phyloP scores from a whole-genome alignment of 805 yeast genomes.

The Starmerella apicola region DNA sequence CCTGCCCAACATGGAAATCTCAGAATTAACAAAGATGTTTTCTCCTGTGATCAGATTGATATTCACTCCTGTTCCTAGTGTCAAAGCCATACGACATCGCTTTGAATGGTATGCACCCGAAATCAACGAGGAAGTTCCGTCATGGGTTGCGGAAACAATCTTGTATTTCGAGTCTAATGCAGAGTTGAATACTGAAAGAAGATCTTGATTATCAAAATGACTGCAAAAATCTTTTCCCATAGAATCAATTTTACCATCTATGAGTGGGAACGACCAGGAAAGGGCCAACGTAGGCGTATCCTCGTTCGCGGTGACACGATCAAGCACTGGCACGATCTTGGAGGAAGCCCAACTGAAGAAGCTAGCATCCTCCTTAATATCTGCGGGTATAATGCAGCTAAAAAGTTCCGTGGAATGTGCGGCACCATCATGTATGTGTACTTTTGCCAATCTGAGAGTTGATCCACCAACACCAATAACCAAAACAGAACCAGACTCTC shows the following conservation, averaged over 20 bases:
- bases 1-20: conserved; percentile 18
- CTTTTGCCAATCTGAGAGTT: conserved; percentile 16
- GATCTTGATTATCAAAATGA: conserved; percentile 5
- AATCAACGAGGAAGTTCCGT: conserved; percentile 20
- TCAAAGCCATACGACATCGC: conserved; percentile 17
- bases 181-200: conserved; percentile 11
- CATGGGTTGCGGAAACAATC: conserved; percentile 15
- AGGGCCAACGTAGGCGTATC: conserved; percentile 6
- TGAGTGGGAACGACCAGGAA: conserved; percentile 23
- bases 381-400: conserved; percentile 7
- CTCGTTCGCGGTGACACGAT: not conserved
- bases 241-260: conserved; percentile 12
- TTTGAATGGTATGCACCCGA: conserved; percentile 14
- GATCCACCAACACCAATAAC: conserved; percentile 23
- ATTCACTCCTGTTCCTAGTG: conserved; percentile 23
- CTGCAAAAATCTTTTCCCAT: conserved; percentile 22
- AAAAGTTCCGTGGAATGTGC: not conserved
- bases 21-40: conserved; percentile 14
- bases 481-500: conserved; percentile 10
- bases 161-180: conserved; percentile 2
- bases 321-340: conserved; percentile 5
- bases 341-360: conserved; percentile 17
- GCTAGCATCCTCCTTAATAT: conserved; percentile 4
- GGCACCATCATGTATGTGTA: not conserved
- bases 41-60: conserved; percentile 5